Conservation (phyloP, 1,139 yeast genomes). For the Saccharomyces hybrid region DNA sequence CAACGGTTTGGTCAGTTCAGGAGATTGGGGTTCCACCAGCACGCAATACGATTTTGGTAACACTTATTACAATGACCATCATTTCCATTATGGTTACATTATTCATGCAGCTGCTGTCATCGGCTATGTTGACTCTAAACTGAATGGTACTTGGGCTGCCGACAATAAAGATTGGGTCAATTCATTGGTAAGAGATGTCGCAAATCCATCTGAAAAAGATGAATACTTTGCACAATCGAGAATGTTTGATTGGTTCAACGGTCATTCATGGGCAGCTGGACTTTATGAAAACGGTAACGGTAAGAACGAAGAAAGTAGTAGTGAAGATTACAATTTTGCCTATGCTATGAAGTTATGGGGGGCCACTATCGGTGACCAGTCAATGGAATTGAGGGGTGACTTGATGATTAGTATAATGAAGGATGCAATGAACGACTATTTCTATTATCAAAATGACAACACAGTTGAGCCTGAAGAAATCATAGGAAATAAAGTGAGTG, state of each 20-base stretch:
- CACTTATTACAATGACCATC: constrained; percentile 72
- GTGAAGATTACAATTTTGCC: constrained; percentile 72
- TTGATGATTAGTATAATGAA: constrained; percentile 55
- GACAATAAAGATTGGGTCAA: constrained; percentile 52
- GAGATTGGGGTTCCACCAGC: constrained; percentile 42
- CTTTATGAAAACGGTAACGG: constrained; percentile 70
- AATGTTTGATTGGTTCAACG: constrained; percentile 70
- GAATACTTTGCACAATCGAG: constrained; percentile 61
- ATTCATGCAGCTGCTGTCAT: constrained; percentile 65
- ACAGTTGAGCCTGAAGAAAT: constrained; percentile 45
- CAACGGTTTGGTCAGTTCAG: constrained; percentile 67
- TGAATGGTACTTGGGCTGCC: constrained; percentile 39
- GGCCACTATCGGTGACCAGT: constrained; percentile 43
- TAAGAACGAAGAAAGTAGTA: constrained; percentile 68
- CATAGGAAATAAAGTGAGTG: constrained; percentile 62
- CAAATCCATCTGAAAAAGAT: constrained; percentile 54
- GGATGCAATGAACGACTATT: constrained; percentile 54
- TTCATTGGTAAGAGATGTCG: constrained; percentile 57
- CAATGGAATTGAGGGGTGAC: constrained; percentile 50
- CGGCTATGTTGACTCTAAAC: constrained; percentile 45
- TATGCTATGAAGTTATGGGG: constrained; percentile 73
- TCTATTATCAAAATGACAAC: constrained; percentile 48
- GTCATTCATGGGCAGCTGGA: constrained; percentile 81
- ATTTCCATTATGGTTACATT: constrained; percentile 75
- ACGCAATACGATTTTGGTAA: constrained; percentile 61